Percentiles rank a stretch among this genome's conserved stretches.
These are phyloP conservation scores for Diaporthe caulivora DNA, from an alignment of 2,329 filamentous ascomycete species.

Conservation along the genomic window DNA sequence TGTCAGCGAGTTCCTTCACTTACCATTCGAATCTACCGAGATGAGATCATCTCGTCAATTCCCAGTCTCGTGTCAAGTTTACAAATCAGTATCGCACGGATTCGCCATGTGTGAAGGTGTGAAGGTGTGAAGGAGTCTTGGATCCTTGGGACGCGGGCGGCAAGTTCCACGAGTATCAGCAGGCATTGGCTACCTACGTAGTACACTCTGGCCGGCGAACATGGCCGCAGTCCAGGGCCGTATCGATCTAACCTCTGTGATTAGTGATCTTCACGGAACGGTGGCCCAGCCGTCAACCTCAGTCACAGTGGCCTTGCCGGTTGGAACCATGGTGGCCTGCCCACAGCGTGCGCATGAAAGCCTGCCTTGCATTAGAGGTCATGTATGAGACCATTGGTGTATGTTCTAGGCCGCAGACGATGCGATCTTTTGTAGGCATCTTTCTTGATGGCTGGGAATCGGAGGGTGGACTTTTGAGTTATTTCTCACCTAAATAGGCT, in stretches of 20 bases:
- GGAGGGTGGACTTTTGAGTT: background rate
- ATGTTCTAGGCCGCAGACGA: background rate
- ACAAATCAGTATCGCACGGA: background rate
- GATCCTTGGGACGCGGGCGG: background rate
- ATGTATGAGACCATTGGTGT: slow-evolving; percentile 4
- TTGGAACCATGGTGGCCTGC: background rate
- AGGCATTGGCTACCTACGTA: background rate
- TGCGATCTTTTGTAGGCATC: background rate
- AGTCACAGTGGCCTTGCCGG: background rate
- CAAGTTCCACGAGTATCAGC: background rate
- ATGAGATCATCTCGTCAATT: background rate
- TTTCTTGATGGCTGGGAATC: background rate
- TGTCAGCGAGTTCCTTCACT: background rate
- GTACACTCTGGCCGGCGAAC: background rate
- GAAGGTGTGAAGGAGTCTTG: background rate
- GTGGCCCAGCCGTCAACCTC: background rate
- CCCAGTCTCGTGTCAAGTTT: background rate
- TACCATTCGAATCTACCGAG: background rate
- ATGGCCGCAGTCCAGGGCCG: background rate
- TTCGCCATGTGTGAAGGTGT: background rate
- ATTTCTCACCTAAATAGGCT: background rate
- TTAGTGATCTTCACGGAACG: background rate
- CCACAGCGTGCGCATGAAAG: background rate
- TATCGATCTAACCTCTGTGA: background rate
- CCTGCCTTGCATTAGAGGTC: slow-evolving; percentile 15